Conservation (phyloP, 2,329 filamentous ascomycete genomes). For the Hypoxylon sp. region DNA sequence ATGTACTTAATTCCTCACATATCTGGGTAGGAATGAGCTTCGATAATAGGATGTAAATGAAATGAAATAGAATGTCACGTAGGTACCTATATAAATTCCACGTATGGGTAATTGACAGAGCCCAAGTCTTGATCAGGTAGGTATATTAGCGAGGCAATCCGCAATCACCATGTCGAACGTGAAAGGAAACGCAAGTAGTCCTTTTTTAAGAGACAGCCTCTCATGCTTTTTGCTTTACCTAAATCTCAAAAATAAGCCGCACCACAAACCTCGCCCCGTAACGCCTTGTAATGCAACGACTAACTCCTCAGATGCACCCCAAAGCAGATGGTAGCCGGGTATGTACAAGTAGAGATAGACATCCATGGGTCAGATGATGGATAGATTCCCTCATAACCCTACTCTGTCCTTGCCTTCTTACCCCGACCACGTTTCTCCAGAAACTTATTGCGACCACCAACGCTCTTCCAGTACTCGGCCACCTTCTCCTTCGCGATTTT, state of each 20-base stretch:
- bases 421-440: slow-evolving; percentile 42
- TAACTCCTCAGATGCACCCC: slow-evolving; percentile 12
- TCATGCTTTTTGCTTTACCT: slow-evolving; percentile 3
- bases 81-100: too few species aligned
- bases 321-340: slow-evolving; percentile 6
- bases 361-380: too few species aligned
- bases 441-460: slow-evolving; percentile 42
- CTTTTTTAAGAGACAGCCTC: too few species aligned
- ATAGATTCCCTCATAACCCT: neutral
- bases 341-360: slow-evolving; percentile 22
- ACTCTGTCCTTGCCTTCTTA: slow-evolving; percentile 37
- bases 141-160: too few species aligned
- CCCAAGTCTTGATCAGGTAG: too few species aligned
- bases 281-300: slow-evolving; percentile 30
- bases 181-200: too few species aligned
- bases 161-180: too few species aligned
- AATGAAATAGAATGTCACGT: too few species aligned
- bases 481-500: slow-evolving; percentile 39
- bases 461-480: slow-evolving; percentile 44
- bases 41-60: too few species aligned
- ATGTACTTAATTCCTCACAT: too few species aligned
- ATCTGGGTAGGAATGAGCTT: too few species aligned
- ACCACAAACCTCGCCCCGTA: slow-evolving; percentile 5
- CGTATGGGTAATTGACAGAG: too few species aligned
- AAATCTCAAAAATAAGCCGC: neutral